Conservation (phyloP, 1,139 yeast species). For the Yamadazyma dushanensis region DNA sequence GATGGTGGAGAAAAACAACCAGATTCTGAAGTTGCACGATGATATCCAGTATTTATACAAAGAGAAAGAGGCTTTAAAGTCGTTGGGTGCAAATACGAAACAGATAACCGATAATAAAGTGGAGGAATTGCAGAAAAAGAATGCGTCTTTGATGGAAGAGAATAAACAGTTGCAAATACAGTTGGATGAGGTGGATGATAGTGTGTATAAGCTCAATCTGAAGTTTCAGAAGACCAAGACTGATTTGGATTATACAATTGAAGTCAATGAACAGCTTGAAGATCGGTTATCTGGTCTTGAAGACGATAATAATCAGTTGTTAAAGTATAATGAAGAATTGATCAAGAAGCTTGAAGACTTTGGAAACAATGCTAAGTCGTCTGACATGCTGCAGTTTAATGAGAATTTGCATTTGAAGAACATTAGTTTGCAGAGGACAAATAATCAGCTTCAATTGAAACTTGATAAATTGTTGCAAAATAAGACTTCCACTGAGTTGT, state of each 20-base stretch:
- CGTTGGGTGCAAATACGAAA: constrained; percentile 47
- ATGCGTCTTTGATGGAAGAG: constrained; percentile 20
- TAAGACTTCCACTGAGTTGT: constrained; percentile 39
- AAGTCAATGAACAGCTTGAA: constrained; percentile 30
- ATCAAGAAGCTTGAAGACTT: constrained; percentile 38
- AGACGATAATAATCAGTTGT: constrained; percentile 22
- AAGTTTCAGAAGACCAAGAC: constrained; percentile 31
- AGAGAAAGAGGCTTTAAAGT: constrained; percentile 57
- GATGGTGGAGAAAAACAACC: constrained; percentile 32
- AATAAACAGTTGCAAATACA: constrained; percentile 18
- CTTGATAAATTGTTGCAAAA: constrained; percentile 37
- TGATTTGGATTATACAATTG: constrained; percentile 30
- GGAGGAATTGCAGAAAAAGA: constrained; percentile 35
- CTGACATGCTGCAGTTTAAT: constrained; percentile 19
- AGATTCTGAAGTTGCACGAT: constrained; percentile 39
- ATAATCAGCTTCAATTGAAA: constrained; percentile 28
- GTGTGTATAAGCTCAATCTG: constrained; percentile 15
- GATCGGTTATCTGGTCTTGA: constrained; percentile 23
- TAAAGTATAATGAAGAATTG: constrained; percentile 46
- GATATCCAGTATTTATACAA: constrained; percentile 59
- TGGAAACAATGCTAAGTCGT: constrained; percentile 11
- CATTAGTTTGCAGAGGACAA: constrained; percentile 31
- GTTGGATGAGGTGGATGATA: constrained; percentile 25
- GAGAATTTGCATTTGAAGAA: constrained; percentile 30
- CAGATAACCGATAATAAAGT: constrained; percentile 42